A percentile compares a stretch with the other conserved stretches of the same genome.
phyloP scores from a whole-genome alignment of 2,329 filamentous ascomycete genomes.

The Botryotinia convoluta region DNA sequence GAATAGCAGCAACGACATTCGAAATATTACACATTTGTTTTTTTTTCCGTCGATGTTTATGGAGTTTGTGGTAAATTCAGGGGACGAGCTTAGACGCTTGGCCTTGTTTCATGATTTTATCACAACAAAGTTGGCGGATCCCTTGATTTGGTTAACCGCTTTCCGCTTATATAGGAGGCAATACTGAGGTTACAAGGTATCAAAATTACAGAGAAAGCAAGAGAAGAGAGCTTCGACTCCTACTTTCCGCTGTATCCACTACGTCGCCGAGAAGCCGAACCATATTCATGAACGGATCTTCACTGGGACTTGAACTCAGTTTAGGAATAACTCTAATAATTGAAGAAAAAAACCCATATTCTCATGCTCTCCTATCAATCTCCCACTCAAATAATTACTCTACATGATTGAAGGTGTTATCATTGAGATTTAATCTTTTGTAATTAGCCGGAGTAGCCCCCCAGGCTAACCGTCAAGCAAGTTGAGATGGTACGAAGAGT shows the following conservation, averaged over 20 bases:
- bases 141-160: not conserved
- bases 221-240: not conserved
- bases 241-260: not conserved
- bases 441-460: not conserved
- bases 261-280: not conserved
- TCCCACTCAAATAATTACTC: not conserved
- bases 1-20: not conserved
- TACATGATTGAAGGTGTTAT: not conserved
- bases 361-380: not conserved
- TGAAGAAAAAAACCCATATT: not conserved
- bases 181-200: not conserved
- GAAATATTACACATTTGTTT: not conserved
- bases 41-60: not conserved
- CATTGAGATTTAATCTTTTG: not conserved
- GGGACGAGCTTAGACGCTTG: not conserved
- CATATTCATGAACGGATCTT: not conserved
- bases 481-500: not conserved
- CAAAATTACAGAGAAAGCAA: not conserved
- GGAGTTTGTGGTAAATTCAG: not conserved
- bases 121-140: not conserved
- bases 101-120: not conserved
- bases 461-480: not conserved
- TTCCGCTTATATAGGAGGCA: not conserved
- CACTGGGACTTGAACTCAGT: not conserved
- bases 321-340: not conserved